These are phyloP conservation scores for Tephrocybe sp. DNA, from an alignment of 768 basidiomycete genomes.

Conservation along the genomic window DNA sequence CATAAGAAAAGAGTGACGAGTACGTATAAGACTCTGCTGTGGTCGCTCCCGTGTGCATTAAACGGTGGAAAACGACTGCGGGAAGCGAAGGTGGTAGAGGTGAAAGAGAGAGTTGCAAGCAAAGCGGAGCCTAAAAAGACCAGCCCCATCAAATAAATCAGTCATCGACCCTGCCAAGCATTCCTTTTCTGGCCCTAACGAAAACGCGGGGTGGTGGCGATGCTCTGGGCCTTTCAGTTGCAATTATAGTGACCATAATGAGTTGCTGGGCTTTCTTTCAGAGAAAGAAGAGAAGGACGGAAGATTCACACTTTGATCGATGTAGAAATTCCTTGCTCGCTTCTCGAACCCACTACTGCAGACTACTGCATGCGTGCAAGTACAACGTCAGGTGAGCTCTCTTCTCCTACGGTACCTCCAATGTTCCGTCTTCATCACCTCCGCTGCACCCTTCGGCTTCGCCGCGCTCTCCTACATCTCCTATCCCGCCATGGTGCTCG, in stretches of 20 bases:
- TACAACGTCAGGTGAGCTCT: slow-evolving; percentile 24
- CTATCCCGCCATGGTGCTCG: slow-evolving; percentile 98
- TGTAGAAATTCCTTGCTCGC: not conserved
- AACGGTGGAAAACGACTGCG: not conserved
- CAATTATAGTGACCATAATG: too few species aligned
- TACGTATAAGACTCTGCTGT: slow-evolving; percentile 6
- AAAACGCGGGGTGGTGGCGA: slow-evolving; percentile 2
- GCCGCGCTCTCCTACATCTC: slow-evolving; percentile 93
- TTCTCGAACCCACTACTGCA: not conserved
- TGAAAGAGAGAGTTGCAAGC: slow-evolving; percentile 3
- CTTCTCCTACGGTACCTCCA: slow-evolving; percentile 80
- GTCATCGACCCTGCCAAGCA: slow-evolving; percentile 14
- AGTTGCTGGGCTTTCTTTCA: not conserved
- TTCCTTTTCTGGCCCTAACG: not conserved
- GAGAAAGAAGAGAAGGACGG: not conserved
- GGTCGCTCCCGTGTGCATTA: slow-evolving; percentile 13
- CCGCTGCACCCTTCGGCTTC: slow-evolving; percentile 95
- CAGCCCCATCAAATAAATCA: too few species aligned
- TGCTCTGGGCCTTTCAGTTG: not conserved
- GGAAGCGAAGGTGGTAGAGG: slow-evolving; percentile 8
- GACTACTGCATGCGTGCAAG: too few species aligned
- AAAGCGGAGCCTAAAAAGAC: slow-evolving; percentile 13
- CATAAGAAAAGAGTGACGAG: slow-evolving; percentile 3
- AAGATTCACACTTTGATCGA: not conserved
- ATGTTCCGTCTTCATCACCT: slow-evolving; percentile 84